Conservation (phyloP, 805 yeast genomes). For the Metschnikowia orientalis region DNA sequence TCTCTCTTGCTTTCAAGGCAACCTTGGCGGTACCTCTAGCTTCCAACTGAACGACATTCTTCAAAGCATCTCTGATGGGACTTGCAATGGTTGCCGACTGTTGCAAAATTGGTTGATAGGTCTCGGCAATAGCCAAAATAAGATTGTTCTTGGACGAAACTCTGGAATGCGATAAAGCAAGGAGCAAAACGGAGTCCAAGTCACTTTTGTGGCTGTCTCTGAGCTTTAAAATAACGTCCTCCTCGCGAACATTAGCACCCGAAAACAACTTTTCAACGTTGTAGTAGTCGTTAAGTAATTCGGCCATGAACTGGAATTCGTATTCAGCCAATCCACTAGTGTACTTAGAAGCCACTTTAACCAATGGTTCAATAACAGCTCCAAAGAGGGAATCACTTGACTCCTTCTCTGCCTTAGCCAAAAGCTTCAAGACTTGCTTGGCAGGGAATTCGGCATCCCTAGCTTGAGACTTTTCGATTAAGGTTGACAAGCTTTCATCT, state of each 20-base stretch:
- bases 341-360: conserved; percentile 65
- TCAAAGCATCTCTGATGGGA: conserved; percentile 66
- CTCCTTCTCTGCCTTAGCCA: conserved; percentile 59
- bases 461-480: conserved; percentile 60
- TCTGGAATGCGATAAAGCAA: conserved; percentile 84
- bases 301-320: conserved; percentile 72
- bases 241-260: conserved; percentile 75
- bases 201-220: conserved; percentile 85
- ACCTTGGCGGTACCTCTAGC: conserved; percentile 90
- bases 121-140: conserved; percentile 76
- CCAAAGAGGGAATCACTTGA: conserved; percentile 39
- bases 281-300: conserved; percentile 66
- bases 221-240: conserved; percentile 78
- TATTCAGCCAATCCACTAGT: conserved; percentile 75
- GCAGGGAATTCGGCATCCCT: conserved; percentile 91
- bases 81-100: conserved; percentile 60
- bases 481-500: conserved; percentile 59
- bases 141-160: conserved; percentile 91
- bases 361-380: conserved; percentile 67
- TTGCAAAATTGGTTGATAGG: conserved; percentile 76
- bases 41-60: conserved; percentile 80
- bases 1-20: conserved; percentile 91
- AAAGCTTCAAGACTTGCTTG: conserved; percentile 66
- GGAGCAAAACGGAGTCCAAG: conserved; percentile 63
- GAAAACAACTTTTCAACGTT: conserved; percentile 74